A percentile compares a stretch with the other conserved stretches of the same genome.
Evolutionary conservation across 768 basidiomycete genomes (phyloP).

Genomic region (Calocera viscosa): DNA sequence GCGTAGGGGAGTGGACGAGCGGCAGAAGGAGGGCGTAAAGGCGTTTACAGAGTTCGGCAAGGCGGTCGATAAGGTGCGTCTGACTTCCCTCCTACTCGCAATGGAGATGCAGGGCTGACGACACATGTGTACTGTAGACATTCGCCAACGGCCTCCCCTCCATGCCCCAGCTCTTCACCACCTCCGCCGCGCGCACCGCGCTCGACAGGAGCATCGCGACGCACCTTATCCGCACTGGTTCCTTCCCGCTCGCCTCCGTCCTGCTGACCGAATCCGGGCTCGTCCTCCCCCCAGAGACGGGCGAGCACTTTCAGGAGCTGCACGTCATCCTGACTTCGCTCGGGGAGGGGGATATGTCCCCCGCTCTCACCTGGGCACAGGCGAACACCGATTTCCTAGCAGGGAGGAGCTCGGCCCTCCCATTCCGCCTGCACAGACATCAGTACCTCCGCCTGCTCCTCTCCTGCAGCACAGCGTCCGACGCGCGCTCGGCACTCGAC

Average conservation of each 20-base stretch:
- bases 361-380: conserved; percentile 47
- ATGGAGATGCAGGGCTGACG: background rate
- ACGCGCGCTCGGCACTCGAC: conserved; percentile 46
- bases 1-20: conserved; percentile 78
- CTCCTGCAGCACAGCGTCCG: conserved; percentile 41
- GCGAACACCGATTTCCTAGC: conserved; percentile 53
- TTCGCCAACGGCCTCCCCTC: conserved; percentile 47
- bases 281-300: conserved; percentile 28
- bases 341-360: conserved; percentile 17
- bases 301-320: conserved; percentile 3
- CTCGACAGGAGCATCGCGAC: conserved; percentile 58
- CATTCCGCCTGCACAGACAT: conserved; percentile 82
- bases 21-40: conserved; percentile 78
- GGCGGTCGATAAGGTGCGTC: conserved; percentile 73
- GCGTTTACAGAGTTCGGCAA: conserved; percentile 70
- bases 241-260: conserved; percentile 61
- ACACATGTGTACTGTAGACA: conserved; percentile 29
- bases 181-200: conserved; percentile 44
- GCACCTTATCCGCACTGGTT: conserved; percentile 70
- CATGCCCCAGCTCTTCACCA: conserved; percentile 54
- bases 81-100: background rate
- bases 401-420: conserved; percentile 67
- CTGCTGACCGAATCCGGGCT: conserved; percentile 48
- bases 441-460: conserved; percentile 74
- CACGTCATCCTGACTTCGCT: conserved; percentile 17